A percentile compares a stretch with the other conserved stretches of the same genome.
Conservation (phyloP, 2,329 filamentous ascomycete genomes). For the Ophiostoma triangulosporum region DNA sequence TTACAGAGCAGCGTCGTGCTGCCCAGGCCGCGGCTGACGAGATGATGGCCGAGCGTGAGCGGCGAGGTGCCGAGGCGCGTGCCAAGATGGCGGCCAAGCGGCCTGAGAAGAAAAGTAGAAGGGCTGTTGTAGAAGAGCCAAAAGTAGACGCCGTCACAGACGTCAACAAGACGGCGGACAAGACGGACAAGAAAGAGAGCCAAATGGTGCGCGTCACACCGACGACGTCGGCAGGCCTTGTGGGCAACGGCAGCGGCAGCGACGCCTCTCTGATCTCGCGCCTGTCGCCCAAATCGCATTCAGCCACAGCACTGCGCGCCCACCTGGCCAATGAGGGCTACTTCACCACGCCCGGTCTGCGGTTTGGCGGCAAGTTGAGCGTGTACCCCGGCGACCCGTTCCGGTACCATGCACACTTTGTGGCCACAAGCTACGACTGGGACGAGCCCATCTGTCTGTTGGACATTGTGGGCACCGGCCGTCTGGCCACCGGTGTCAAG, state of each 20-base stretch:
- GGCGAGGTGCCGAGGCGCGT: slow-evolving; percentile 12
- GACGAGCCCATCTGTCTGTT: slow-evolving; percentile 74
- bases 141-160: neutral
- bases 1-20: slow-evolving; percentile 28
- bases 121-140: neutral
- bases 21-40: slow-evolving; percentile 27
- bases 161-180: neutral
- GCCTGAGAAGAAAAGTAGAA: neutral
- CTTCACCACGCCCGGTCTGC: slow-evolving; percentile 80
- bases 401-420: slow-evolving; percentile 89
- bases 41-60: slow-evolving; percentile 22
- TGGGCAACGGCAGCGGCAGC: slow-evolving; percentile 9
- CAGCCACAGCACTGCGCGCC: slow-evolving; percentile 48
- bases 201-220: slow-evolving; percentile 24
- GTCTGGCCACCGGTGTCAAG: slow-evolving; percentile 88
- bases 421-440: slow-evolving; percentile 76
- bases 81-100: slow-evolving; percentile 8
- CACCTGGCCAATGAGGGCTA: slow-evolving; percentile 69
- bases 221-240: slow-evolving; percentile 24
- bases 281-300: neutral
- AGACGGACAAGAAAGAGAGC: neutral
- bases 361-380: slow-evolving; percentile 88
- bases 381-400: slow-evolving; percentile 92
- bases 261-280: neutral
- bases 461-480: slow-evolving; percentile 72